Conservation (phyloP, 139 green algal species). For the Pseudopediastrum boryanum region DNA sequence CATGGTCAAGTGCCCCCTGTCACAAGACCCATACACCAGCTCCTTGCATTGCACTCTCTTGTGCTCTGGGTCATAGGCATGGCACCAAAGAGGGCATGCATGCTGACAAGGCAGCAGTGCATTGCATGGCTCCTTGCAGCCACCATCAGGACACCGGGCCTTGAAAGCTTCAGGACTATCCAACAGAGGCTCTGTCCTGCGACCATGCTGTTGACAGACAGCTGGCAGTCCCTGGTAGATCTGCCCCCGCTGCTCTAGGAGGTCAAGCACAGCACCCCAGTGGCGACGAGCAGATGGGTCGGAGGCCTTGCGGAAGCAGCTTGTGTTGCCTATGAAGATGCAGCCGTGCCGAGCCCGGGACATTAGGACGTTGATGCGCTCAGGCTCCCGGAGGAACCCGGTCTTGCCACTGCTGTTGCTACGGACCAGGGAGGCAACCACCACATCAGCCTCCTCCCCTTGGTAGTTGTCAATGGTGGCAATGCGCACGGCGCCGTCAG, state of each 20-base stretch:
- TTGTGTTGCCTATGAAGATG: conserved; percentile 69
- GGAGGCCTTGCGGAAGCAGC: conserved; percentile 47
- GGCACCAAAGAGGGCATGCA: conserved; percentile 52
- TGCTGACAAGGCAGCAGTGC: conserved; percentile 61
- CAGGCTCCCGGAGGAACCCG: conserved; percentile 72
- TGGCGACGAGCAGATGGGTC: conserved; percentile 38
- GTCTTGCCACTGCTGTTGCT: conserved; percentile 69
- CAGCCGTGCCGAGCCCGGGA: conserved; percentile 75
- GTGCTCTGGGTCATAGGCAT: conserved; percentile 45
- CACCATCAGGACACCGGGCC: conserved; percentile 49
- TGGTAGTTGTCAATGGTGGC: conserved; percentile 86
- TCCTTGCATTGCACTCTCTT: conserved; percentile 33
- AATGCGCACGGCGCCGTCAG: conserved; percentile 48
- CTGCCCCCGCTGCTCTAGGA: conserved; percentile 21
- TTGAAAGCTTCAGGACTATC: conserved; percentile 40
- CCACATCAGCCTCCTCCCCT: conserved; percentile 75
- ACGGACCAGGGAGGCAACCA: conserved; percentile 76
- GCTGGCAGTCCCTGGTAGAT: conserved; percentile 50
- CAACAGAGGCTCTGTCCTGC: neutral
- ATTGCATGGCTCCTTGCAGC: conserved; percentile 61
- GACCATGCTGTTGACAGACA: conserved; percentile 58
- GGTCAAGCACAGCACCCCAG: conserved; percentile 40
- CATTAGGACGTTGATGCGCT: conserved; percentile 86
- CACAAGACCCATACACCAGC: conserved; percentile 43
- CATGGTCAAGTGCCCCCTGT: conserved; percentile 39